These are phyloP conservation scores for Flaveria brownii DNA, from an alignment of 129 eudicot genomes.

Conservation along the genomic window DNA sequence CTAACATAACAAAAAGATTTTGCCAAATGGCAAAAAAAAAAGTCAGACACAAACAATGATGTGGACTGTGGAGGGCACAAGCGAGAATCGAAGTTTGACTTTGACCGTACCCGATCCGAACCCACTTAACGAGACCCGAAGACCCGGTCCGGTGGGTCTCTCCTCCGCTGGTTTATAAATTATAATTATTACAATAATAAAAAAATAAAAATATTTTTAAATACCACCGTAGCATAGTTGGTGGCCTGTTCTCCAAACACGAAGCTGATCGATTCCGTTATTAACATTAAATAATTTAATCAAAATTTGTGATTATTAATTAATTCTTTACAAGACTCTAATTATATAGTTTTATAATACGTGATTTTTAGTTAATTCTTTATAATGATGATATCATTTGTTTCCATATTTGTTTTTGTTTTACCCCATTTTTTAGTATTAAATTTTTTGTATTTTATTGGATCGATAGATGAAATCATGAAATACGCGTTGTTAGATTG, in stretches of 20 bases:
- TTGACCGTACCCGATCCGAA: not conserved
- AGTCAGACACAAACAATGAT: not conserved
- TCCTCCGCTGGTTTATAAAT: slow-evolving; percentile 10
- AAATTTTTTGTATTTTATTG: slow-evolving; percentile 12
- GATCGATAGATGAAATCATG: slow-evolving; percentile 20
- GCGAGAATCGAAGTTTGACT: not conserved
- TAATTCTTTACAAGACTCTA: not conserved
- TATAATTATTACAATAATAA: slow-evolving; percentile 1
- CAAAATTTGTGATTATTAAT: too few relatives aligned
- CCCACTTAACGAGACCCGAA: not conserved
- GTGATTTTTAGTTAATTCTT: not conserved
- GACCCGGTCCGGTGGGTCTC: not conserved
- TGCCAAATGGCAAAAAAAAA: not conserved
- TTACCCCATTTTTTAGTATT: slow-evolving; percentile 13
- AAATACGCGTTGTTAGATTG: slow-evolving; percentile 23
- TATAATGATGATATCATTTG: not conserved
- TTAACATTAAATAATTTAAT: not conserved
- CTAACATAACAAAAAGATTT: not conserved
- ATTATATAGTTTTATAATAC: not conserved
- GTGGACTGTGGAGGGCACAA: slow-evolving; percentile 14
- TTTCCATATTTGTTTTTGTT: slow-evolving; percentile 18
- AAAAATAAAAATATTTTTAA: not conserved
- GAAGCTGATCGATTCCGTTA: not conserved
- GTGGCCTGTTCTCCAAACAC: slow-evolving; percentile 21
- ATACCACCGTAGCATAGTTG: slow-evolving; percentile 1